Base-by-base conservation (phyloP, 2,329 filamentous ascomycete species). In the Pyrenochaeta sp. region DNA sequence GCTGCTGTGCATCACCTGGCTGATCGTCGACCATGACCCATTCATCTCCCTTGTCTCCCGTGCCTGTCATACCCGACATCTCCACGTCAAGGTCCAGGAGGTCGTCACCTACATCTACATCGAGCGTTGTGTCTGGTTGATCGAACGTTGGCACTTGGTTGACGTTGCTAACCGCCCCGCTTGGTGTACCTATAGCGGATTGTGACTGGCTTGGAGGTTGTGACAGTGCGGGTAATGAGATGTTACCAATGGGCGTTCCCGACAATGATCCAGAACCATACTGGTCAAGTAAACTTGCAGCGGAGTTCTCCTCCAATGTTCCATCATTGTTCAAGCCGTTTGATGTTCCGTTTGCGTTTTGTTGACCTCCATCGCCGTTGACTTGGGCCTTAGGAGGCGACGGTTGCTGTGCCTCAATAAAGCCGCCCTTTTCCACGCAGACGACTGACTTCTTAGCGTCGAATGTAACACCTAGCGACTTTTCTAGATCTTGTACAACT, bases 381-480 rank as follows among this genome's bases (percentile, higher is more conserved):
- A 68, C 60, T 39, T 72, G 67, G 14, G 61, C 36, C 43, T 63
- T 64, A n/a, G 62, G 66, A 4, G 72, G 63, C 15, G 62, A 63
- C 14, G 66, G 61, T 27, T 66, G 66, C 49, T 75, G 73, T 75
- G 91, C 86, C 74, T 92, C 78, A 30, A 80, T 77, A 45, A 86
- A 85, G 2, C 92, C 92, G 43, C 92, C 92, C 66, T 90, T 90
- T 67, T 95, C 87, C 37, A 96, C 83, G 40, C 91, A 88, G 32
- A 85, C 82, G 7, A 94, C 82, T 20, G 85, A 82, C 44, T 87
- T 84, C 47, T 90, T 85, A 21, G 83, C 80, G 32, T 84, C 82
- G 37, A 91, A 85, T 58, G 85, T 87, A 49, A 87, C 87, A 15
- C 87, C 87, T n/a, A 90, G 82, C 2, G 86, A 79, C 45, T 82